Evolutionary conservation across 2,329 filamentous ascomycete genomes (phyloP).

Genomic region (Ophiostoma fasciatum): DNA sequence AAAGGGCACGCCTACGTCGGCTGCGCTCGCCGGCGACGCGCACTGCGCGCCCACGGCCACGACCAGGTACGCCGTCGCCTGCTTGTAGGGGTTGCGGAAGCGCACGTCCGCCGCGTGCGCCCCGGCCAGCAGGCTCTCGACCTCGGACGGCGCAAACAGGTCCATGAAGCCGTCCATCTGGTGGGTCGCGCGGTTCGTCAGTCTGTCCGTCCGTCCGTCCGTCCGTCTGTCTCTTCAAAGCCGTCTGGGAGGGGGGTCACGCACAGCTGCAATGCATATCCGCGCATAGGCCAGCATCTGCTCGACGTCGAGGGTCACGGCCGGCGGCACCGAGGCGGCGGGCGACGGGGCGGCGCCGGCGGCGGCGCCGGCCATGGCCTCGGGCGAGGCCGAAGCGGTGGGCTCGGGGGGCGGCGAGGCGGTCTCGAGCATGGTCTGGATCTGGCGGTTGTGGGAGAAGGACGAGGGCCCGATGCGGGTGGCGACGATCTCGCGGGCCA

Average conservation of each 20-base stretch:
- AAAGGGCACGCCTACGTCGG: not conserved
- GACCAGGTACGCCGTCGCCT: slow-evolving; percentile 7
- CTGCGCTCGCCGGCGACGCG: slow-evolving; percentile 1
- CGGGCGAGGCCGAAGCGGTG: too few relatives aligned
- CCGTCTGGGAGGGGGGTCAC: too few relatives aligned
- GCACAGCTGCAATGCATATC: too few relatives aligned
- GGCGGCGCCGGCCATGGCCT: too few relatives aligned
- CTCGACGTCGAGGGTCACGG: slow-evolving; percentile 4
- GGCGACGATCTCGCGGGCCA: slow-evolving; percentile 6
- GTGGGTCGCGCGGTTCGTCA: too few relatives aligned
- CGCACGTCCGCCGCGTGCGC: slow-evolving; percentile 1
- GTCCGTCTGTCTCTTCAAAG: too few relatives aligned
- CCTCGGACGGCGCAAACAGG: slow-evolving; percentile 5
- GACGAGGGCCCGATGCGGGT: slow-evolving; percentile 8
- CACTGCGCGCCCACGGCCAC: slow-evolving; percentile 12
- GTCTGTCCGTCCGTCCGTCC: too few relatives aligned
- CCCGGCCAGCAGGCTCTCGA: slow-evolving; percentile 4
- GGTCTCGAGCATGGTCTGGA: slow-evolving; percentile 12
- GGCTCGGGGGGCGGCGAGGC: not conserved
- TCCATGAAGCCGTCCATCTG: slow-evolving; percentile 5
- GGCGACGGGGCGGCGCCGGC: too few relatives aligned
- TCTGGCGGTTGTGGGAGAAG: slow-evolving; percentile 6
- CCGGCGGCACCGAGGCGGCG: too few relatives aligned
- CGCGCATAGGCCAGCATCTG: slow-evolving; percentile 3
- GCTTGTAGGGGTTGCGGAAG: slow-evolving; percentile 7